Base-by-base conservation (phyloP, 1,284 basidiomycete genomes). In the Volvariella volvacea region DNA sequence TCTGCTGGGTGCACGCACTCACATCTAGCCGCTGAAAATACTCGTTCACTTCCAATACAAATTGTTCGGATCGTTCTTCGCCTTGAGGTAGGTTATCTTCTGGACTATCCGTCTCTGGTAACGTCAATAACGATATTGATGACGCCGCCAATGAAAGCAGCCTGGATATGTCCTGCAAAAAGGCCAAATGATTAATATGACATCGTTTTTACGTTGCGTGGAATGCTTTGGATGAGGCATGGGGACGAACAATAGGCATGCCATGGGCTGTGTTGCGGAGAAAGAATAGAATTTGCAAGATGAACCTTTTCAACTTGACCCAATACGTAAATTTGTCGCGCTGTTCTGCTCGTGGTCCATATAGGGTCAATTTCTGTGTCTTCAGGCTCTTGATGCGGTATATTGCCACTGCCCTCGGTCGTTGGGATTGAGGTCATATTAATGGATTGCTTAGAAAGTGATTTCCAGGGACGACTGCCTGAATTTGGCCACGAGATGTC, bases 11-110 rank as follows among this genome's bases (percentile, higher is more conserved):
- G n/a, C n/a, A 45, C 15, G 22, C 19, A 71, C 80, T 52, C 55
- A 89, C 88, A 58, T 90, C 82, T 7, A 90, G 69, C 20, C 80
- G 78, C 52, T 88, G 79, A 57, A 89, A 90, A 61, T 88, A 90
- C 56, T 88, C 83, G 63, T 79, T 83, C 41, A 85, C 84, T 67
- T 88, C 84, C 37, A 84, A 68, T 37, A 89, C 86, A 53, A 89
- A 89, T 55, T 87, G 81, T 54, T 89, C 87, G 9, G 84, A 86
- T 33, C 87, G 71, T 60, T 89, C 87, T 49, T 83, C 86, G 25
- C 84, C 85, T 55, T 85, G 81, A 1, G 87, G 85, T 6, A 87
- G 68, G 41, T 67, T 68, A 43, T 83, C 80, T 10, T 76, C 75
- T 2, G 76, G 70, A 1, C 62, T 70, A 56, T 88, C 86, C 1